Percentiles rank a stretch among this genome's conserved stretches.
Conservation (phyloP, 495 filamentous ascomycete species). For the Penicillium parvum region DNA sequence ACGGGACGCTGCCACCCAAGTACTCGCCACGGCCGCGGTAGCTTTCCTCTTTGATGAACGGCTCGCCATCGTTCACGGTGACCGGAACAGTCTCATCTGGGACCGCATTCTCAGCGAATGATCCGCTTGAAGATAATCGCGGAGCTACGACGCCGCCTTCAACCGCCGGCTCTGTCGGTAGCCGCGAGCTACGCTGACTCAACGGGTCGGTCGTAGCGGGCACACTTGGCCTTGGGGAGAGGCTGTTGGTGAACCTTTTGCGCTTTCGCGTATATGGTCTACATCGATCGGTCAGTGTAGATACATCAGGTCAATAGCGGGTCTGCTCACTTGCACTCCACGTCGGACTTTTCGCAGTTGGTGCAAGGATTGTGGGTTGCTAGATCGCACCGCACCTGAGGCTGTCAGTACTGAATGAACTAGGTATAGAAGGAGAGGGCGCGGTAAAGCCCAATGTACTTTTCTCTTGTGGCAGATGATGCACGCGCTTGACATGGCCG, state of each 20-base stretch:
- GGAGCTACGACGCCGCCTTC: constrained; percentile 3
- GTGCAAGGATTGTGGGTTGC: constrained; percentile 28
- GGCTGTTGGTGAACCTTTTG: constrained; percentile 28
- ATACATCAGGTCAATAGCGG: not conserved
- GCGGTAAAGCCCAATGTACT: constrained; percentile 3
- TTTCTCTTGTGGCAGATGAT: constrained; percentile 31
- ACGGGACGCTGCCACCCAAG: constrained; percentile 26
- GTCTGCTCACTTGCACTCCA: constrained; percentile 24
- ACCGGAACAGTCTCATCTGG: not conserved
- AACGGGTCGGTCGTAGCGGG: constrained; percentile 9
- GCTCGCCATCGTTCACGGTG: constrained; percentile 11
- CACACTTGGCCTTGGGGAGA: constrained; percentile 19
- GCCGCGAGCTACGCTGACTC: constrained; percentile 20
- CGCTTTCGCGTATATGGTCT: constrained; percentile 29
- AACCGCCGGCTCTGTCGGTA: constrained; percentile 14
- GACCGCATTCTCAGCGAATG: constrained; percentile 4
- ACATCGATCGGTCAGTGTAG: not conserved
- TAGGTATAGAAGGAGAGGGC: not conserved
- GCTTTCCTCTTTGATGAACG: constrained; percentile 27
- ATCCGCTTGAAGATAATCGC: not conserved
- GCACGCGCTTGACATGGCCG: constrained; percentile 25
- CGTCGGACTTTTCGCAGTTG: constrained; percentile 26
- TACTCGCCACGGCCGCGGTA: constrained; percentile 30
- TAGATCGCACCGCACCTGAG: constrained; percentile 26
- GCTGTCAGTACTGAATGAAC: not conserved